These are phyloP conservation scores for Athelia sp. DNA, from an alignment of 1,284 basidiomycete genomes.

Conservation along the genomic window DNA sequence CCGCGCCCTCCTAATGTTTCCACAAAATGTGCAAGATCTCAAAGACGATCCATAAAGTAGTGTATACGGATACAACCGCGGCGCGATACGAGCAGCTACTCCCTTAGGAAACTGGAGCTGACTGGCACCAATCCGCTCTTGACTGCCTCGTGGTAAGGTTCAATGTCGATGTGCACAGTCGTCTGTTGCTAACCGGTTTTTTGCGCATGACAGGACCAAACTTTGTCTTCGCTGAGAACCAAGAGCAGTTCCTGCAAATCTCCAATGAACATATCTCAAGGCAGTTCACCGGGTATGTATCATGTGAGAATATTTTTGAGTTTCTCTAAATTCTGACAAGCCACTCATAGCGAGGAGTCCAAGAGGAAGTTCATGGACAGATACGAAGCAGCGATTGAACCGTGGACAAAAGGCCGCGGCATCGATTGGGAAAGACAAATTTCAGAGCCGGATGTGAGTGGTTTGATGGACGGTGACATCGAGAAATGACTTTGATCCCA, in stretches of 20 bases:
- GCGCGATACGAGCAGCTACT: constrained; percentile 1
- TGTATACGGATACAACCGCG: neutral
- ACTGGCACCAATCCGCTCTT: neutral
- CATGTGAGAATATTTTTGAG: neutral
- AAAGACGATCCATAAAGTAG: neutral
- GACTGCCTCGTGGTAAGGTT: neutral
- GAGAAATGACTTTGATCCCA: neutral
- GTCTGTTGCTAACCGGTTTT: neutral
- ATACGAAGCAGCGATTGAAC: constrained; percentile 14
- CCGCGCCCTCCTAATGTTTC: neutral
- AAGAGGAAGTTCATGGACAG: constrained; percentile 13
- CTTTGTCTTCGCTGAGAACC: constrained; percentile 11
- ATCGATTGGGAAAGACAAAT: constrained; percentile 18
- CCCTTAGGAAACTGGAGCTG: neutral
- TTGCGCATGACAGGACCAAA: neutral
- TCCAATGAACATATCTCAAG: constrained; percentile 13
- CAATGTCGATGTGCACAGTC: neutral
- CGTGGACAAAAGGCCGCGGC: constrained; percentile 15
- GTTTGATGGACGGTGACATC: neutral
- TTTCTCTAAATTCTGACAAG: neutral
- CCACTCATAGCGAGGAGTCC: constrained; percentile 1
- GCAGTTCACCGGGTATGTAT: constrained; percentile 8
- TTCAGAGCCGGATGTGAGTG: constrained; percentile 13
- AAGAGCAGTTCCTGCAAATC: constrained; percentile 11
- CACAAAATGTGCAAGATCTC: neutral